Percentiles rank a stretch among this genome's conserved stretches.
phyloP scores from a whole-genome alignment of 345 rosid genomes.

The Brassica carinata region DNA sequence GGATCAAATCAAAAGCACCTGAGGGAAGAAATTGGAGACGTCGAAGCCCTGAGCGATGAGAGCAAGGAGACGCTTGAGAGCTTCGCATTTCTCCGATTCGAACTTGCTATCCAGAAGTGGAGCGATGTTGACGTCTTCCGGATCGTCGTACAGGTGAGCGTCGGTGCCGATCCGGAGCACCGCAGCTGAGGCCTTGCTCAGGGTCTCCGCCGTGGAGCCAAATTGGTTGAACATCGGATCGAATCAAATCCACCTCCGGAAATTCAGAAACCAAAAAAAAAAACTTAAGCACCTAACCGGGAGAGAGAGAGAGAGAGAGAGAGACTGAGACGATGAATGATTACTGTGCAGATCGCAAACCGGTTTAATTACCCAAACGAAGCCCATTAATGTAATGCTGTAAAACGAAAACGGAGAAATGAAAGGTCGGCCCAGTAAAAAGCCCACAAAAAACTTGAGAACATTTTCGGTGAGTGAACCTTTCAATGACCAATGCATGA shows the following conservation, averaged over 20 bases:
- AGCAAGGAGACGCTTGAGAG: conserved; percentile 93
- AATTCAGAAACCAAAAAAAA: not conserved
- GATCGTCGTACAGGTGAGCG: conserved; percentile 97
- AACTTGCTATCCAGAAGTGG: conserved; percentile 88
- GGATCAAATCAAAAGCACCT: conserved; percentile 46
- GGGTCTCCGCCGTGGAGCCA: conserved; percentile 78
- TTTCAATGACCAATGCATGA: not conserved
- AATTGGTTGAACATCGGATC: conserved; percentile 45
- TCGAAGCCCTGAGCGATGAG: conserved; percentile 94
- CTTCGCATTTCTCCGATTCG: conserved; percentile 95
- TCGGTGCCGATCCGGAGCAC: conserved; percentile 90
- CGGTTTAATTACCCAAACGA: not conserved
- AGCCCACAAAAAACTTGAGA: no score
- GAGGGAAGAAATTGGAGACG: conserved; percentile 97
- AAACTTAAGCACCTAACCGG: not conserved
- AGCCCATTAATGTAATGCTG: conserved; percentile 6
- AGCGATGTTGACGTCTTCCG: conserved; percentile 83
- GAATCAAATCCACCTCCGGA: conserved; percentile 27
- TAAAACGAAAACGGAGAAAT: no score
- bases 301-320: not conserved
- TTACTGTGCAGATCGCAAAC: not conserved
- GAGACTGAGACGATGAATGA: conserved; percentile 5
- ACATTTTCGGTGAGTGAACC: not conserved
- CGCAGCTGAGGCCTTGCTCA: conserved; percentile 89
- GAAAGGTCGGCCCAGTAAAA: no score